Base-by-base conservation (phyloP, 345 rosid genomes). In the Atalantia buxifolia region DNA sequence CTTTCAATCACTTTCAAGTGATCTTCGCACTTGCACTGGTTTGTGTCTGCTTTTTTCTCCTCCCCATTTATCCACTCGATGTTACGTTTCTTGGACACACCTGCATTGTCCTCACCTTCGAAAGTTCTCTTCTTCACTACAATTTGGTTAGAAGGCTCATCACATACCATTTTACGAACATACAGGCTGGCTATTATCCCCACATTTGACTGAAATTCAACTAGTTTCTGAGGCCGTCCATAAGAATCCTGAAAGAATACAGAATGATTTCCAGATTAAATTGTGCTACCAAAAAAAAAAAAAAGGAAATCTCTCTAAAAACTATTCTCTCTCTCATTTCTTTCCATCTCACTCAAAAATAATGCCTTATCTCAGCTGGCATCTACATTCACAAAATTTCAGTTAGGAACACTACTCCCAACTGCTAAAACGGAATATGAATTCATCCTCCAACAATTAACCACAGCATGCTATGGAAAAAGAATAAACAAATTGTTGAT, bases 201-300 rank as follows among this genome's bases (percentile, higher is more conserved):
- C 0, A 80, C 74, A 33, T 78, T 82, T 60, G 81, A 76, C 77
- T 81, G 72, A 69, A 89, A 79, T 66, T 31, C 68, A 25, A 87
- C 81, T 71, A 83, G 76, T 76, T 95, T 95, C 81, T 93, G 95
- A 2, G 84, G 86, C 59, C 83, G 85, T 6, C 98, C 99, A 42
- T 4, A 55, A 14, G 81, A 78, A 79, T 95, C 99, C 99, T 95
- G 83, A 61, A 81, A 81, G 10, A 83, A 69, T 2, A 73, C 33
- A 78, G 42, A 75, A 67, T 24, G n/a, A 77, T 19, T n/a, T 67
- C 72, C 16, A 69, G 12, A 21, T 59, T 21, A 38, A 9, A 30
- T 45, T 45, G 50, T 45, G 80, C 66, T 66, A 55, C 55, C 67
- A 66, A 69, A 66, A 33, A 35, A 35, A 35, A 33, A 31, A 33